Evolutionary conservation across 2,329 filamentous ascomycete species (phyloP).

Genomic region (Fusarium buharicum): DNA sequence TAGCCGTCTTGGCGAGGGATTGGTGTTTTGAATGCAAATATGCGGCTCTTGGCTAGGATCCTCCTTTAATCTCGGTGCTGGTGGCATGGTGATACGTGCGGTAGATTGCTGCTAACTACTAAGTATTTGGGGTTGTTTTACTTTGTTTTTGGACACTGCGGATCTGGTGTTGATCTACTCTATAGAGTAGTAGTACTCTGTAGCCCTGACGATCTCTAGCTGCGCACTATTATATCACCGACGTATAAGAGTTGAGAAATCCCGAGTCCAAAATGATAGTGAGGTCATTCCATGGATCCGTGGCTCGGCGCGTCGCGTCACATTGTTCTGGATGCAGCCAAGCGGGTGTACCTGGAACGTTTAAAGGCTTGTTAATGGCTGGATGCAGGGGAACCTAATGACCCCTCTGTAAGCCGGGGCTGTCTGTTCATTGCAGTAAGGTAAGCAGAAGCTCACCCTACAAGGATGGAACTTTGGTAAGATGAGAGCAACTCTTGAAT

Average conservation of each 20-base stretch:
- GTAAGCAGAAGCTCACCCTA: conserved; percentile 4
- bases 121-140: conserved; percentile 13
- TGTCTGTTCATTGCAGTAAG: neutral
- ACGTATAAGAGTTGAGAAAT: neutral
- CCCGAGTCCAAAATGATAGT: neutral
- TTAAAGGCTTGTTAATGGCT: conserved; percentile 24
- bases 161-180: neutral
- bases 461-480: neutral
- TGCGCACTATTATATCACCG: neutral
- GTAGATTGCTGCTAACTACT: neutral
- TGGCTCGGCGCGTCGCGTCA: neutral
- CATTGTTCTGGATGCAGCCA: neutral
- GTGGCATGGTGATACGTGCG: neutral
- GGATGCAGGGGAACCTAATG: conserved; percentile 11
- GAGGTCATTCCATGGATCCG: conserved; percentile 19
- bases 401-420: neutral
- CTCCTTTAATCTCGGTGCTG: conserved; percentile 32
- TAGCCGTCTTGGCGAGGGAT: conserved; percentile 33
- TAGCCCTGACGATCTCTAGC: conserved; percentile 1
- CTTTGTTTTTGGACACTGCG: neutral
- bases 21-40: conserved; percentile 4
- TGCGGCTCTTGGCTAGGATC: conserved; percentile 5
- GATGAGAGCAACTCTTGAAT: too few relatives aligned
- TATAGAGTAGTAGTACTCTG: neutral
- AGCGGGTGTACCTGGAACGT: conserved; percentile 25